Evolutionary conservation across 1,139 yeast genomes (phyloP).

Genomic region (Candida neerlandica): DNA sequence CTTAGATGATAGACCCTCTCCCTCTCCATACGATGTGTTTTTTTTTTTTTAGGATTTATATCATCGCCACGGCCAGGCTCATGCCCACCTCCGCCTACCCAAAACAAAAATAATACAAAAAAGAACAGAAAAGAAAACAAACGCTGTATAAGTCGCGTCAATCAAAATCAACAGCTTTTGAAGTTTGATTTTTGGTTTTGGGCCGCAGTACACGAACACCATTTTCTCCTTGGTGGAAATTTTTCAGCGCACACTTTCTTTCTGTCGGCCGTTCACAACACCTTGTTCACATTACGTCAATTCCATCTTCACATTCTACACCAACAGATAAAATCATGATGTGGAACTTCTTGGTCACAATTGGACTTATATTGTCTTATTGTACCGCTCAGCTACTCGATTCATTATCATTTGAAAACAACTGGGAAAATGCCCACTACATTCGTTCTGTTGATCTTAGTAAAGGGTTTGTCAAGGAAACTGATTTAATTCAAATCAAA

Average conservation of each 20-base stretch:
- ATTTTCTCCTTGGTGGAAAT: not conserved
- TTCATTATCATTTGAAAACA: conserved; percentile 9
- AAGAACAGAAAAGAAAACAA: too few relatives aligned
- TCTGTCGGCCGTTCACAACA: not conserved
- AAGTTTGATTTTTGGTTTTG: not conserved
- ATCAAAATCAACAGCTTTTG: not conserved
- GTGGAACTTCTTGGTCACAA: conserved; percentile 11
- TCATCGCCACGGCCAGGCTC: too few relatives aligned
- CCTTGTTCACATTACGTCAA: not conserved
- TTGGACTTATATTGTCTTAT: conserved; percentile 12
- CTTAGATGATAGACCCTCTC: too few relatives aligned
- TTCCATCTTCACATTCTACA: too few relatives aligned
- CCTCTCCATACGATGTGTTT: too few relatives aligned
- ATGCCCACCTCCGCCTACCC: too few relatives aligned
- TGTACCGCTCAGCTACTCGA: conserved; percentile 13
- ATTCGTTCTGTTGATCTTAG: conserved; percentile 61
- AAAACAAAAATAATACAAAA: too few relatives aligned
- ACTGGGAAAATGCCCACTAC: conserved; percentile 52
- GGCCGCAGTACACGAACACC: not conserved
- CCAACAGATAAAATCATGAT: conserved; percentile 3
- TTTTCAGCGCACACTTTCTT: conserved; percentile 4
- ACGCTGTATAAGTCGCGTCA: not conserved
- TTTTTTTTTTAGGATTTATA: too few relatives aligned
- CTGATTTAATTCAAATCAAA: conserved; percentile 53
- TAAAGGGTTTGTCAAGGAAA: conserved; percentile 69